Evolutionary conservation across 495 filamentous ascomycete species (phyloP), one percentile per base, ranked within the genome.

Genomic region (Aspergillus avenaceus): DNA sequence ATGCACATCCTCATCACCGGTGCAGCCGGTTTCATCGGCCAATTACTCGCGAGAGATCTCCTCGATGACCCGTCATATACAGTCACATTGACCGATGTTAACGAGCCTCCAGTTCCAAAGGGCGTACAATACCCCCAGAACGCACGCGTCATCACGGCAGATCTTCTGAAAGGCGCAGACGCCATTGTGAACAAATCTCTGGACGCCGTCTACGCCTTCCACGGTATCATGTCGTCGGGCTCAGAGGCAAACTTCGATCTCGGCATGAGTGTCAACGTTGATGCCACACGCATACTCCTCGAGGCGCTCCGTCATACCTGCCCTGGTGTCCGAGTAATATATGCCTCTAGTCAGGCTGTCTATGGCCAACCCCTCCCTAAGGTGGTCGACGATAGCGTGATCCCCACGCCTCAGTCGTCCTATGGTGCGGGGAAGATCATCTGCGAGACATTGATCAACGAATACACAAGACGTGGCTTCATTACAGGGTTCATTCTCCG

Each of bases 201-300:
- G 0, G 73, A 81, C 53, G 84, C 81, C 25, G 76, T 86, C 60
- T 89, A 85, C 69, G 69, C 87, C 58, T 84, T 91, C 72, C 87
- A 91, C 72, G 87, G 87, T 42, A 87, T 91, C 70, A 89, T 90
- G 87, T 87, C 83, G 5, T 80, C 82, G 12, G 84, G 84, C 23
- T 78, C 80, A 25, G 87, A 91, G 65, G 79, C 80, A 47, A 75
- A 90, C 65, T 84, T 85, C 61, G 84, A 87, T 24, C 74, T 86
- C 7, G 85, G 84, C 19, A 79, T 87, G 63, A 64, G 62, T 31
- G 85, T 88, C 28, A 91, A 91, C 67, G 71, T 91, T 25, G 77
- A 88, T 56, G 82, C 82, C 14, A 83, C 85, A 9, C 77, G 80
- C n/a, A 65, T 66, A 21, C 55, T 90, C 12, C 70, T 88, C 32